Base-by-base conservation (phyloP, 805 yeast species). In the Saturnispora mendoncae region DNA sequence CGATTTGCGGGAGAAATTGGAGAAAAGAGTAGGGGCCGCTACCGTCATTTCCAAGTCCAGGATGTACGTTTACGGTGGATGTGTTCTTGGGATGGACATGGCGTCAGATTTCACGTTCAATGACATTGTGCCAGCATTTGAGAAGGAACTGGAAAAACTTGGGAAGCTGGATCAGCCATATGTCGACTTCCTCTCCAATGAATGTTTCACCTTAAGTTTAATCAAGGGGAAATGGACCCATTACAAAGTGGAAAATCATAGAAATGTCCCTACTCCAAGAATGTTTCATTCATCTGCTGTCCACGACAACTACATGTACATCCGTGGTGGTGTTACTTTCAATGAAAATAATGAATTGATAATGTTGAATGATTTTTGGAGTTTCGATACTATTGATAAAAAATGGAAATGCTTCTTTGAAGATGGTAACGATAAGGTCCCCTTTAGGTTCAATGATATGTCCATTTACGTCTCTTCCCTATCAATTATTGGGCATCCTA, bases 281-380 rank as follows among this genome's bases (percentile, higher is more conserved):
- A 55, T 81, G 42, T 78, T 67, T 52, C 88, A 80, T 49, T 70
- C 84, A 3, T 58, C 81, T 42, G 60, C 72, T 14, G 71, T 69
- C 33, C 58, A 67, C 41, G 71, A 69, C 27, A 68, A 73, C 35
- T 65, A 69, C 33, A 44, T 81, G 2, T 82, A 72, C 54, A 51
- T 80, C 2, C 76, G 71, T 53, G 92, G 94, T 23, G 94, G 94
- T 1, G 54, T 83, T 23, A 57, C 63, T 0, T 60, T 73, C 7
- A 62, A 65, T 33, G 57, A 58, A 27, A 55, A 56, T 32, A 66
- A 64, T 36, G 25, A 42, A 20, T 47, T 71, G 13, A 53, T 57
- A 10, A 74, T 84, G 0, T 55, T 70, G 5, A 78, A 78, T 50
- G 92, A 84, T 50, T 57, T 80, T 20, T 84, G 92, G 90, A 70